Conservation (phyloP, 192 early-diverging fungal species). For the Rhizoclosmatium sp. region DNA sequence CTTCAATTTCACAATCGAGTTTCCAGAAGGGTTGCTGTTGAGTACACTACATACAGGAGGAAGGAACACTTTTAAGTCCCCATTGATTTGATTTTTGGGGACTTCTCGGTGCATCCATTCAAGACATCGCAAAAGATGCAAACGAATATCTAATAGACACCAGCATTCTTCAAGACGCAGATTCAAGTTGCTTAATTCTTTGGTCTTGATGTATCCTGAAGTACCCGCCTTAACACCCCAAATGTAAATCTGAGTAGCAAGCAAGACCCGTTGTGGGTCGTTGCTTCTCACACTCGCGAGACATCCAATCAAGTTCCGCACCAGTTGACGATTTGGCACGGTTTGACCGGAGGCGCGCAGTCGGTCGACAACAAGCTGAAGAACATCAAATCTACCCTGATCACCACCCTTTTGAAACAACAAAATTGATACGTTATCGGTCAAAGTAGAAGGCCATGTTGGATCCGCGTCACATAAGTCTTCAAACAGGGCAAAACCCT, state of each 20-base stretch:
- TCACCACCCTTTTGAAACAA: slow-evolving; percentile 30
- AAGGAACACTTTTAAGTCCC: slow-evolving; percentile 34
- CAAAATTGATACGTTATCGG: slow-evolving; percentile 9
- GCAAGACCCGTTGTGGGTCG: slow-evolving; percentile 15
- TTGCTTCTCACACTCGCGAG: not conserved
- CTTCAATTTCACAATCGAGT: slow-evolving; percentile 24
- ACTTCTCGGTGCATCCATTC: slow-evolving; percentile 38
- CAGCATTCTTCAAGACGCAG: slow-evolving; percentile 40
- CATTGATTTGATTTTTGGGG: slow-evolving; percentile 20
- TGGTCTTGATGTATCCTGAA: slow-evolving; percentile 29
- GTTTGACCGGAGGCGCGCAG: not conserved
- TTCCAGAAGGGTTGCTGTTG: slow-evolving; percentile 25
- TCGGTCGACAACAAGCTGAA: slow-evolving; percentile 13
- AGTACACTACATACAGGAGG: slow-evolving; percentile 29
- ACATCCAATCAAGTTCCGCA: slow-evolving; percentile 21
- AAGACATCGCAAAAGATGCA: slow-evolving; percentile 36
- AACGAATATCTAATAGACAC: slow-evolving; percentile 34
- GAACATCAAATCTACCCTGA: slow-evolving; percentile 25
- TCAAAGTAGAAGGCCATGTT: slow-evolving; percentile 15
- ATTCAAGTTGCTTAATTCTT: slow-evolving; percentile 26
- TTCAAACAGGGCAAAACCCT: slow-evolving; percentile 22
- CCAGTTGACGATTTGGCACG: slow-evolving; percentile 23
- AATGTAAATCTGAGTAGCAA: slow-evolving; percentile 27
- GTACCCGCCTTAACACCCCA: slow-evolving; percentile 30
- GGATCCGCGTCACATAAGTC: slow-evolving; percentile 13